Base-by-base conservation (phyloP, 805 yeast genomes). In the Naumovozyma dairenensis region DNA sequence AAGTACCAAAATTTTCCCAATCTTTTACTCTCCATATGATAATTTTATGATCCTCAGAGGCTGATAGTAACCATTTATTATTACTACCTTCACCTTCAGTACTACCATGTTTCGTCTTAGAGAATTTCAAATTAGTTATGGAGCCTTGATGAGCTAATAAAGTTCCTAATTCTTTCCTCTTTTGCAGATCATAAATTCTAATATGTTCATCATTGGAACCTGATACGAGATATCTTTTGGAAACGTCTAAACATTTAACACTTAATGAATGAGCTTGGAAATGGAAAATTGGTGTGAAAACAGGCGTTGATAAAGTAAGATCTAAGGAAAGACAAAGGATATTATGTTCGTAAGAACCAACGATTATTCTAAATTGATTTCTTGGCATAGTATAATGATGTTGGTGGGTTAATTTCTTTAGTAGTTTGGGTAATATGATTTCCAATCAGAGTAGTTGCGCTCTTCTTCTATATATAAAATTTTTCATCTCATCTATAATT, bases 171-270 rank as follows among this genome's bases (percentile, higher is more conserved):
- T 92, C 98, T 49, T 85, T 85, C 51, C 98, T 73, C 53, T 83
- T 85, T 51, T 86, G 96, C 41, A 92, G 65, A 62, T 92, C 98
- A 55, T 92, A 92, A 13, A 92, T 82, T 47, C 94, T 76, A 38
- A 92, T 86, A 54, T 84, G 94, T 57, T 92, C 97, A 55, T 92
- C 98, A 54, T 89, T 89, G 4, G 94, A 78, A 4, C 97, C 98
- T 3, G 94, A 81, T 3, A 86, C 96, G 27, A 92, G 63, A 53
- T 85, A 86, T 50, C 96, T 67, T 48, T 74, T 80, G 19, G 92
- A 83, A 15, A 77, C 65, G 42, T 89, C 96, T 44, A 92, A 67
- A 31, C 92, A 70, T 56, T 87, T 80, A 36, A 92, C 84, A 22
- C 96, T 81, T 33, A 85, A 68, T 0, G 95, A 67, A 59, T 92